Base-by-base conservation (phyloP, 768 basidiomycete species). In the Leccinum subgranulosum region DNA sequence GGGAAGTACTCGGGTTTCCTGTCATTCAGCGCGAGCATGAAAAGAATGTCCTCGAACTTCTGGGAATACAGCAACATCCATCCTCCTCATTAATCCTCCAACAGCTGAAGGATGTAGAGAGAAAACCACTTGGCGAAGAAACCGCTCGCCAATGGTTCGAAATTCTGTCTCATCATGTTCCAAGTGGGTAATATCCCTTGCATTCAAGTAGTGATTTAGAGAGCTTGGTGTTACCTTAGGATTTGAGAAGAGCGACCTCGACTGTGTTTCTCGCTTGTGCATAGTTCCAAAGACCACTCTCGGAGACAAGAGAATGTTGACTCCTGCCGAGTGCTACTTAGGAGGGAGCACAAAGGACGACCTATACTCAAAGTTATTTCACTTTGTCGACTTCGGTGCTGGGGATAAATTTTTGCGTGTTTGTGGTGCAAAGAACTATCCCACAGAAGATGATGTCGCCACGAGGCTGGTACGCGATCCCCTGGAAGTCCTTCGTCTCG, bases 351-450 rank as follows among this genome's bases (percentile, higher is more conserved):
- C 75, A 9, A 73, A 77, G 23, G 77, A 79, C 23, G 77, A 80
- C n/a, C 83, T 92, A 29, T 87, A 90, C 66, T 86, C 86, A 2
- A 85, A 87, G 58, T 76, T 95, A 1, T 95, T 97, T 68, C 79
- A 82, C 23, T 96, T 94, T 64, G 84, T 98, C 51, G 85, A 94
- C 67, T 96, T 95, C 70, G 94, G 92, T 0, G 64, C 77, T 1
- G 74, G 77, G 9, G 94, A 88, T 33, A 94, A 92, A 64, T 97
- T 98, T 72, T 76, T 98, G 39, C 80, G 79, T 51, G 85, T 88
- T 6, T 91, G 92, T 64, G 94, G 94, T 6, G 90, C 94, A n/a
- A 88, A 84, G 64, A 83, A 83, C 27, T 89, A 91, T 65, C 94
- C 94, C 3, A 90, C 84, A 46, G 82, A 90, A 4, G 86, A 91